Base-by-base conservation (phyloP, 345 rosid species). In the Sonneratia alba region DNA sequence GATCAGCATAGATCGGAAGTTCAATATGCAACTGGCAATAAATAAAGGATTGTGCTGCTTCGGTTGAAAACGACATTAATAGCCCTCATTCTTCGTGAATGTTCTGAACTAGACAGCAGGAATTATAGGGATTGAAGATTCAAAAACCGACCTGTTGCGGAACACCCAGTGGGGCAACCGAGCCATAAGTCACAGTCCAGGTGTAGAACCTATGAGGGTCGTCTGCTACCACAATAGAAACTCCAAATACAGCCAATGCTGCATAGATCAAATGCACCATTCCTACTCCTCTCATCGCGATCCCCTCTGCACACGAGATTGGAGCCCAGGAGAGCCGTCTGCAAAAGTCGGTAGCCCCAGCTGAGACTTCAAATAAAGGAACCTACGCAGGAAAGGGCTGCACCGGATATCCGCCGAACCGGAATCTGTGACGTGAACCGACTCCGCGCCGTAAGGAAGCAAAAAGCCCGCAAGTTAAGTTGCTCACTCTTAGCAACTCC, bases 171-270 rank as follows among this genome's bases (percentile, higher is more conserved):
- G 94, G 88, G 72, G 87, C 84, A 70, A 87, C 74, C 70, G 86
- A 82, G 70, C 97, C 99, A 74, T 90, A 90, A 77, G 97, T 89
- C 6, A 85, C 96, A 27, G 91, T 91, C 99, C 99, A 95, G 3
- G 92, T 91, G 81, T 83, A 90, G 66, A 67, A 91, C 74, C 79
- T 85, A 78, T 91, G 91, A 7, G 97, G 97, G 75, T 88, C 86
- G 55, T 91, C 99, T 38, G 87, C 96, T 78, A 82, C 82, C 69
- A 87, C 96, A 34, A 71, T 0, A 37, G 75, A 73, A 67, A 73
- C 84, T 74, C 80, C 64, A 71, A 89, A 72, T 43, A 87, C 66
- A 81, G 83, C 86, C 76, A 88, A 73, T 67, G 77, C 81, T 43
- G 78, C 87, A 73, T 77, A 69, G 55, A 81, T 18, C 68, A 79